Conservation (phyloP, 2,329 filamentous ascomycete genomes). For the Cladosporium sp. region DNA sequence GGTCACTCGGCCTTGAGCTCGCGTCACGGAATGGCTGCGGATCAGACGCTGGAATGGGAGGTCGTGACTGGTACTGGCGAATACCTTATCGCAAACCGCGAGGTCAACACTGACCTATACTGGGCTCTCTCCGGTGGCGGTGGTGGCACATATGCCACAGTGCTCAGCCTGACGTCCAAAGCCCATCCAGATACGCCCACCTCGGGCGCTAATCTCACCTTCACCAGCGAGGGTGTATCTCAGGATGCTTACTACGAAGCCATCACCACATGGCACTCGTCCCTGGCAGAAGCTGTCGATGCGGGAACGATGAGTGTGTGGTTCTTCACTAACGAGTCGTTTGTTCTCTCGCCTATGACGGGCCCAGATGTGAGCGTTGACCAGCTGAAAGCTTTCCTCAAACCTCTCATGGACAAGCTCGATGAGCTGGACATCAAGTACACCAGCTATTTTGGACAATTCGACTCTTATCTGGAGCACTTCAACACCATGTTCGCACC, state of each 20-base stretch:
- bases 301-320: conserved; percentile 55
- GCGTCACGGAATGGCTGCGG: conserved; percentile 60
- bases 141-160: conserved; percentile 60
- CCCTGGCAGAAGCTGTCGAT: conserved; percentile 53
- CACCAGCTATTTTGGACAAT: conserved; percentile 35
- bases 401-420: conserved; percentile 48
- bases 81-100: conserved; percentile 51
- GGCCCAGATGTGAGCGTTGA: conserved; percentile 50
- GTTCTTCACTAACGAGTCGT: conserved; percentile 55
- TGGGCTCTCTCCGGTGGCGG: conserved; percentile 66
- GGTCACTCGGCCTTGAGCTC: conserved; percentile 59
- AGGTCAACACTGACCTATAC: conserved; percentile 59
- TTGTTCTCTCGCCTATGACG: conserved; percentile 50
- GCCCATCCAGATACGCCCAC: conserved; percentile 50
- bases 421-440: conserved; percentile 41
- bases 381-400: conserved; percentile 50
- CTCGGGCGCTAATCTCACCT: conserved; percentile 49
- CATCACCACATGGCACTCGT: conserved; percentile 49
- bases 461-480: conserved; percentile 37
- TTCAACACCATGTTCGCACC: conserved; percentile 38
- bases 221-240: conserved; percentile 36
- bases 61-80: conserved; percentile 54
- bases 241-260: conserved; percentile 53
- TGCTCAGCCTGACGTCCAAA: conserved; percentile 58
- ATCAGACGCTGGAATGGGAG: conserved; percentile 56